Conservation (phyloP, 2,329 filamentous ascomycete genomes). For the Ascochyta koolunga region DNA sequence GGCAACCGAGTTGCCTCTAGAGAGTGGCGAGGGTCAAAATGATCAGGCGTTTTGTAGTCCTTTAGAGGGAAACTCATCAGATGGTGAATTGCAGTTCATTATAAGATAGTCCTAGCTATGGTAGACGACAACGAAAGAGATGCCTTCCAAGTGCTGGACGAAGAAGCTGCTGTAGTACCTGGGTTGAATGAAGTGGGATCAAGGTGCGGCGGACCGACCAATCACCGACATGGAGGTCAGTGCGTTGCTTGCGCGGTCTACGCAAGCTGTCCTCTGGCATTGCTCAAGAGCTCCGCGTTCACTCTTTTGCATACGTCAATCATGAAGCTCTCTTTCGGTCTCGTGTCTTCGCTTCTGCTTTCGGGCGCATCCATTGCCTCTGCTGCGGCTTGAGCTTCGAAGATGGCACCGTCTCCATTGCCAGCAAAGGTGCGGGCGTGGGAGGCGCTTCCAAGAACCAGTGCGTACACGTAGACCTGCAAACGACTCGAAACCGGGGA, state of each 20-base stretch:
- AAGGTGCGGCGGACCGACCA: background rate
- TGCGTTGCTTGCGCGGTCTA: conserved; percentile 13
- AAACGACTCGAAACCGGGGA: conserved; percentile 5
- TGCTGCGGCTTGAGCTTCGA: conserved; percentile 69
- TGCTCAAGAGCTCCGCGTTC: conserved; percentile 33
- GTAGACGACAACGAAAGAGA: too few relatives aligned
- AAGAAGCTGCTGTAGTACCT: too few relatives aligned
- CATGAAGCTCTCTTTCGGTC: conserved; percentile 52
- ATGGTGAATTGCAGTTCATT: too few relatives aligned
- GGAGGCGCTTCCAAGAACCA: conserved; percentile 65
- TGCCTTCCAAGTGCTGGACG: too few relatives aligned
- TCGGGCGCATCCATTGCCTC: conserved; percentile 50
- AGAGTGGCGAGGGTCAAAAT: too few relatives aligned
- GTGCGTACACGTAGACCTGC: conserved; percentile 54
- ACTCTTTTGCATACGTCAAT: conserved; percentile 33
- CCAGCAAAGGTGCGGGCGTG: conserved; percentile 63
- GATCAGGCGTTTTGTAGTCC: too few relatives aligned
- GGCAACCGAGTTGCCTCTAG: too few relatives aligned
- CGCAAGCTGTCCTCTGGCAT: conserved; percentile 31
- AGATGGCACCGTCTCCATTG: conserved; percentile 71
- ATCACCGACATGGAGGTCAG: background rate
- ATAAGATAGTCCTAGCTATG: too few relatives aligned
- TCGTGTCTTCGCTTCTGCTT: conserved; percentile 52
- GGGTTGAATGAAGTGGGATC: too few relatives aligned
- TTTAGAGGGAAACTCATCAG: too few relatives aligned